These are phyloP conservation scores for Xylaria sp. DNA, from an alignment of 2,329 filamentous ascomycete genomes.

Conservation along the genomic window DNA sequence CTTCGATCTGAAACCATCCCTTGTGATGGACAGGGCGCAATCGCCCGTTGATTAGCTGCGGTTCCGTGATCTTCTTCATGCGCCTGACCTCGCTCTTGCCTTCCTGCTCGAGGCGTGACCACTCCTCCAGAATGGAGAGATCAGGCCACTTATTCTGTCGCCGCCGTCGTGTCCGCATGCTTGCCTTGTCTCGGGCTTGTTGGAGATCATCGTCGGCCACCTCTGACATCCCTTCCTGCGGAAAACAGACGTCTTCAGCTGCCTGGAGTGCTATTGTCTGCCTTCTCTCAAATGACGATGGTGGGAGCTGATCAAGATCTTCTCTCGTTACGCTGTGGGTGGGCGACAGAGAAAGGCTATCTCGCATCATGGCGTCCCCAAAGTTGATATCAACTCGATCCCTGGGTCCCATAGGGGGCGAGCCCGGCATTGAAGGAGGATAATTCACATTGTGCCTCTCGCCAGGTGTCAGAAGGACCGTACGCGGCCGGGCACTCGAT, in stretches of 20 bases:
- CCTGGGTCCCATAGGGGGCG: constrained; percentile 62
- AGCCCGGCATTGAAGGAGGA: constrained; percentile 73
- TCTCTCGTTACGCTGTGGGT: constrained; percentile 39
- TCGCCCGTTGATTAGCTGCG: constrained; percentile 89
- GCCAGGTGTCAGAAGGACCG: constrained; percentile 46
- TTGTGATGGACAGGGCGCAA: constrained; percentile 81
- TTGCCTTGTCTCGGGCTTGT: constrained; percentile 56
- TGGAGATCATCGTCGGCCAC: constrained; percentile 79
- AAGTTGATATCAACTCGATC: constrained; percentile 67
- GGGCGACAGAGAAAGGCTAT: constrained; percentile 63
- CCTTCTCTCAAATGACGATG: constrained; percentile 57
- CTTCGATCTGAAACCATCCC: constrained; percentile 86
- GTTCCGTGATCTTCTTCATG: constrained; percentile 92
- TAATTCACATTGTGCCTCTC: constrained; percentile 73
- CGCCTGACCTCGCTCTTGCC: constrained; percentile 82
- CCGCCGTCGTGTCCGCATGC: constrained; percentile 59
- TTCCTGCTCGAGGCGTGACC: constrained; percentile 91
- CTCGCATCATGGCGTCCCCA: constrained; percentile 76
- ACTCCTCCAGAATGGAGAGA: constrained; percentile 83
- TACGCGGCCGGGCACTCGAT: constrained; percentile 57
- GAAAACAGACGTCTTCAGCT: constrained; percentile 93
- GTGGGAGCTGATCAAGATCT: constrained; percentile 45
- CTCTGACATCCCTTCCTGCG: constrained; percentile 80
- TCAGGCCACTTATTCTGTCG: constrained; percentile 86
- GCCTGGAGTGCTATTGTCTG: constrained; percentile 71